Base-by-base conservation (phyloP, 352 stramenopile genomes). In the Saprolegnia diclina region DNA sequence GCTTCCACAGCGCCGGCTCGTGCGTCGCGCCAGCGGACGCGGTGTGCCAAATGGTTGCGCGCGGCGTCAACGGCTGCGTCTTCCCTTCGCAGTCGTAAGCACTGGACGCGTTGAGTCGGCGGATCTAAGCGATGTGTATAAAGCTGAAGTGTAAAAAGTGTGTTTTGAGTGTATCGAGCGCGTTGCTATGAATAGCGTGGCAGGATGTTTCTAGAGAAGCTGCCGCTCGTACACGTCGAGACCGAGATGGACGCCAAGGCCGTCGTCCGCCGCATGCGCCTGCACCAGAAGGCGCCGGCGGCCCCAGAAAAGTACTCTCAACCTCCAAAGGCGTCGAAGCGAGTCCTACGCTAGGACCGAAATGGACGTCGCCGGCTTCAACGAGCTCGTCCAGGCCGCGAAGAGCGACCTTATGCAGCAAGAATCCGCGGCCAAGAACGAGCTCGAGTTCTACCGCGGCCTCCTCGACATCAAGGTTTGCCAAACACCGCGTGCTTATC, bases 1-100 rank as follows among this genome's bases (percentile, higher is more conserved):
- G 71, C 32, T 84, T 73, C 71, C n/a, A 38, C 4, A 50, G 26
- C 40, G 48, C 29, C 0, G 24, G 19, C 13, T 18, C 26, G 3
- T 90, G 82, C 38, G 35, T 81, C 42, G 80, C 77, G 29, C 66
- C 71, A 0, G 67, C 74, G 4, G 74, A 88, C 50, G 77, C 78
- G 2, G 63, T 77, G 45, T 90, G 80, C 56, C 68, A 79, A 22
- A 57, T 73, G 19, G 65, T 61, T 22, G 19, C 57, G 26, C 54
- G 52, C 3, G 70, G 64, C 3, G 57, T 71, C n/a, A 82, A 76
- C 73, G 67, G 73, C 44, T 88, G 79, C 55, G 73, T 78, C 14
- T 88, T 80, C 46, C 69, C 69, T 13, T 35, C 66, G 65, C 7
- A n/a, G n/a, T n/a, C 37, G 44, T 64, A 22, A 65, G 35, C 24